Evolutionary conservation across 2,329 filamentous ascomycete species (phyloP), one percentile per base, ranked within the genome.

Genomic region (Cytospora chrysosperma): DNA sequence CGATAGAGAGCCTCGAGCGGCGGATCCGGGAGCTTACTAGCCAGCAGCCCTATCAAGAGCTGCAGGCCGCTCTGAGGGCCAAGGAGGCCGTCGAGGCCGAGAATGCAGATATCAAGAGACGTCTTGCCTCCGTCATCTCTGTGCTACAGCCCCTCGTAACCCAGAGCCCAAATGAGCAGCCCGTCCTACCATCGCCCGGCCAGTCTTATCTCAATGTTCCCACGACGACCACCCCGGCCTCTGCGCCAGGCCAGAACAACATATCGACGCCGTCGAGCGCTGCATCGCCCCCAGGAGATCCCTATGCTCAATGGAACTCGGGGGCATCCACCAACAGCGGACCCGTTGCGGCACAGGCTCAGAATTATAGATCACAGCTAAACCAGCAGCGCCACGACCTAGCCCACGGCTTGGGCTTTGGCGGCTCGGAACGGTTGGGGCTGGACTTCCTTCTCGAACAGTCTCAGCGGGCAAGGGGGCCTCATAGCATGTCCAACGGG

Each of bases 41-140:
- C 63, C 89, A 92, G 76, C 88, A 93, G 74, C 91, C 92, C 0
- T 93, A 93, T 70, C 88, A 91, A 72, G 92, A 97, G 72, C 83
- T 96, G 24, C 91, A 96, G 75, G 81, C 85, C 30, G 90, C 87
- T 12, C 75, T 94, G 61, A 82, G 86, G 34, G 88, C 92, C 75
- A 93, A 92, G 78, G 90, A 94, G 72, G 83, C 84, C 17, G 85
- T 92, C 59, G 86, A 92, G 77, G 85, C 86, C 34, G 92, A 96
- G 77, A 94, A 95, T 78, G 85, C 86, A 65, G 90, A 93, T 67
- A 88, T 96, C 67, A 88, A 87, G 71, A 82, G 85, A 72, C 84
- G 87, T 34, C 77, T 96, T 68, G 82, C 85, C 62, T 81, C 83
- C 34, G 84, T 92, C 47, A 76, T 93, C 72, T 79, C 83, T 68